A percentile compares a stretch with the other conserved stretches of the same genome.
Conservation (phyloP, 2,329 filamentous ascomycete genomes). For the Aureobasidium sp. region DNA sequence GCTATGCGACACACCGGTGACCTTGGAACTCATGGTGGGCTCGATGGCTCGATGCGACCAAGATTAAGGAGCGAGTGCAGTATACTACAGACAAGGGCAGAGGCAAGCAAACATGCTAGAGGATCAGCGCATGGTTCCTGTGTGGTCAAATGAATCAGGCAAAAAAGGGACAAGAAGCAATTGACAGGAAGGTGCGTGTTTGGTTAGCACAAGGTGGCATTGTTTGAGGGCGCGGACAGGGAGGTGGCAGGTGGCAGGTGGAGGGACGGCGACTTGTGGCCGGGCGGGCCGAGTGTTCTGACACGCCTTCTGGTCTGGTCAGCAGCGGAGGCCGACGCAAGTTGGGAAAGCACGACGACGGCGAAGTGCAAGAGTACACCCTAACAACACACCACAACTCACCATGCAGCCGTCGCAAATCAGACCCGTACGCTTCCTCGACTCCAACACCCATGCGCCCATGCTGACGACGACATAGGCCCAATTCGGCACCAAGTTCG, state of each 20-base stretch:
- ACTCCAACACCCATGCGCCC: not conserved
- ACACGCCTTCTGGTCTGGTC: not conserved
- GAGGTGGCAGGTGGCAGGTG: not conserved
- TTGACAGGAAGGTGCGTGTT: not conserved
- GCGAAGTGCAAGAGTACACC: not conserved
- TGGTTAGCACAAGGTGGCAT: not conserved
- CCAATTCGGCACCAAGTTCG: constrained; percentile 22
- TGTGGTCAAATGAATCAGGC: not conserved
- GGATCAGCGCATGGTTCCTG: not conserved
- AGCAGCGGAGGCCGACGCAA: constrained; percentile 3
- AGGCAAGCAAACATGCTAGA: not conserved
- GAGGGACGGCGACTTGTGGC: constrained; percentile 2
- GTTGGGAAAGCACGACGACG: constrained; percentile 5
- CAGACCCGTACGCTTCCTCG: constrained; percentile 21
- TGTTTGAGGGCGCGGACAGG: not conserved
- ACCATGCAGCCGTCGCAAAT: constrained; percentile 28
- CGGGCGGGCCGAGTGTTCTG: constrained; percentile 5
- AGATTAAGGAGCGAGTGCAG: not conserved
- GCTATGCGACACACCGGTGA: constrained; percentile 35
- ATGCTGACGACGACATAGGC: constrained; percentile 18
- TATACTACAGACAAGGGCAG: not conserved
- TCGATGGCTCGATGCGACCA: constrained; percentile 26
- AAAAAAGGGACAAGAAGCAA: not conserved
- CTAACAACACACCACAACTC: constrained; percentile 9
- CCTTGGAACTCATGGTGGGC: constrained; percentile 40